Percentiles rank a stretch among this genome's conserved stretches.
These are phyloP conservation scores for Nidula niveotomentosa DNA, from an alignment of 1,284 basidiomycete species.

Conservation along the genomic window DNA sequence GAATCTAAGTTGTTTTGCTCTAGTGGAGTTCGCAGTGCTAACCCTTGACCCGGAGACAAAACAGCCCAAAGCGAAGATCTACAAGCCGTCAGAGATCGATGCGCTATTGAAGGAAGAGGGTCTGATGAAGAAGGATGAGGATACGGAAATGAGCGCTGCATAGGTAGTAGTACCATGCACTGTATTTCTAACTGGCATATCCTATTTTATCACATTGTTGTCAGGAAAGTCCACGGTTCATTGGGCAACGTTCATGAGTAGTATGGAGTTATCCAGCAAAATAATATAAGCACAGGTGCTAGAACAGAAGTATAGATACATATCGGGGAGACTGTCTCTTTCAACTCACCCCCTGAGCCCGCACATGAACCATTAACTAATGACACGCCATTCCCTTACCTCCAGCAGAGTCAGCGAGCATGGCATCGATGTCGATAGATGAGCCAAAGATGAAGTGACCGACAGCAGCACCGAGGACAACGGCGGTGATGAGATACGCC, in stretches of 20 bases:
- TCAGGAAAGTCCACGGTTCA: too few relatives aligned
- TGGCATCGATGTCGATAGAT: conserved; percentile 55
- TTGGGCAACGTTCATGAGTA: too few relatives aligned
- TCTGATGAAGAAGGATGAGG: conserved; percentile 85
- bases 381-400: conserved; percentile 63
- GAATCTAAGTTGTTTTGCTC: background rate
- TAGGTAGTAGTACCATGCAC: conserved; percentile 16
- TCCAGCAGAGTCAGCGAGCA: conserved; percentile 41
- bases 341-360: background rate
- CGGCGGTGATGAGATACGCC: conserved; percentile 78
- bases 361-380: conserved; percentile 17
- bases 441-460: conserved; percentile 74
- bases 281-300: too few relatives aligned
- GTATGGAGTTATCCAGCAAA: too few relatives aligned
- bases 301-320: background rate
- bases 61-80: conserved; percentile 90
- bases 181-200: conserved; percentile 19
- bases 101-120: conserved; percentile 82
- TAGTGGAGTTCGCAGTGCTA: conserved; percentile 96
- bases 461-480: conserved; percentile 67
- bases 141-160: conserved; percentile 65
- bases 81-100: conserved; percentile 90
- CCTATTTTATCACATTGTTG: too few relatives aligned
- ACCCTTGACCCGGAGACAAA: conserved; percentile 80
- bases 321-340: background rate